phyloP scores from a whole-genome alignment of 768 basidiomycete genomes.

The Nidularia sp. region DNA sequence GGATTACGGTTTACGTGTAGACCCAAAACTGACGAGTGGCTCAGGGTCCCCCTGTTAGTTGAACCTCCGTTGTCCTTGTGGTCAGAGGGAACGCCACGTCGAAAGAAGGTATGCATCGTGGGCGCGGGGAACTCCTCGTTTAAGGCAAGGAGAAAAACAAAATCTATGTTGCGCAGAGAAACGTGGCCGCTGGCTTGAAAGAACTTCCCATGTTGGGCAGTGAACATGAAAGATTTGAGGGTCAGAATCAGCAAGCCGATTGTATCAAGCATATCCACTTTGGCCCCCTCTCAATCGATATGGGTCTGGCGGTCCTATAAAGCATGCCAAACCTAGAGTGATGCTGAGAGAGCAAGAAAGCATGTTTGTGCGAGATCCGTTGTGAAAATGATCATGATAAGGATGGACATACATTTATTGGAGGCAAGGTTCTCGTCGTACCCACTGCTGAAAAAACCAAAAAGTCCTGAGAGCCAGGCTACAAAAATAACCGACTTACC shows the following conservation, averaged over 20 bases:
- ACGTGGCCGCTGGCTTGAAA: constrained; percentile 1
- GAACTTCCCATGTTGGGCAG: not conserved
- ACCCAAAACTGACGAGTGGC: too few relatives aligned
- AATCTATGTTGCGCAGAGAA: not conserved
- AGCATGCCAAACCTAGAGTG: too few relatives aligned
- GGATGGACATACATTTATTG: too few relatives aligned
- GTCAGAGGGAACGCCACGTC: not conserved
- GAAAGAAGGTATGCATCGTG: not conserved
- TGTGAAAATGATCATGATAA: too few relatives aligned
- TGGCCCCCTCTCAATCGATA: not conserved
- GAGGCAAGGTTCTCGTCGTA: too few relatives aligned
- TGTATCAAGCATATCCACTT: not conserved
- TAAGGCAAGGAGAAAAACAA: not conserved
- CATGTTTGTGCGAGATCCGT: too few relatives aligned
- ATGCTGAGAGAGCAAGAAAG: too few relatives aligned
- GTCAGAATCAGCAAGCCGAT: not conserved
- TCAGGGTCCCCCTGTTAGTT: not conserved
- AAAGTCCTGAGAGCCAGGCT: too few relatives aligned
- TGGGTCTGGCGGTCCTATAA: too few relatives aligned
- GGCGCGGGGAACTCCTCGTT: not conserved
- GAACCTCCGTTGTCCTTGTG: not conserved
- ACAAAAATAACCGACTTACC: too few relatives aligned
- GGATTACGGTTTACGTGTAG: too few relatives aligned
- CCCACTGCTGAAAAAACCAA: too few relatives aligned
- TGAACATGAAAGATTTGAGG: not conserved